phyloP scores from a whole-genome alignment of 371 early-diverging fungal genomes.

The Mortierella sp. region DNA sequence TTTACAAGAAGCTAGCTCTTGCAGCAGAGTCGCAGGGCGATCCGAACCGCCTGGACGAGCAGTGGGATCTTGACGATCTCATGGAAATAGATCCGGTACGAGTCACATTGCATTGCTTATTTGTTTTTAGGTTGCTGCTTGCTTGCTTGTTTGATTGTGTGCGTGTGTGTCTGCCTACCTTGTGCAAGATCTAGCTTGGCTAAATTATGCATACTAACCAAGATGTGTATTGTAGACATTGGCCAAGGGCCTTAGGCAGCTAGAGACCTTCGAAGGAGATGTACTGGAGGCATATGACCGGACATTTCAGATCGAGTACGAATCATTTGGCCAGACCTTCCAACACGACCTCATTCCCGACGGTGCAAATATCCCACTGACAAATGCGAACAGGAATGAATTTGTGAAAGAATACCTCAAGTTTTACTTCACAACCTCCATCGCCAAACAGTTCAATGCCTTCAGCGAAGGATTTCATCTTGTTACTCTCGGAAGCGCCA shows the following conservation, averaged over 20 bases:
- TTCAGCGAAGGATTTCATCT: constrained; percentile 93
- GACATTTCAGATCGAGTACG: constrained; percentile 84
- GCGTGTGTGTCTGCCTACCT: not conserved
- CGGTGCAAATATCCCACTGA: constrained; percentile 81
- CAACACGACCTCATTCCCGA: constrained; percentile 77
- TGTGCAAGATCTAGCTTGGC: not conserved
- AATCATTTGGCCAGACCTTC: constrained; percentile 78
- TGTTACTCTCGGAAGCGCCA: constrained; percentile 88
- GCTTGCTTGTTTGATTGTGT: not conserved
- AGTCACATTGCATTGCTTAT: not conserved
- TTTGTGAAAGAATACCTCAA: constrained; percentile 82
- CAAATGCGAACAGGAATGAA: constrained; percentile 76
- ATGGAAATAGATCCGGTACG: constrained; percentile 70
- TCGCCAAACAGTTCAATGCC: constrained; percentile 86
- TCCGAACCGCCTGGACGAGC: constrained; percentile 60
- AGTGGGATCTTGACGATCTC: constrained; percentile 73
- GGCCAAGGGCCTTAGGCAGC: constrained; percentile 83
- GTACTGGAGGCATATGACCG: constrained; percentile 88
- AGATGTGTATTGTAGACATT: constrained; percentile 65
- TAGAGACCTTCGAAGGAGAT: constrained; percentile 80
- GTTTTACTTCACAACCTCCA: constrained; percentile 72
- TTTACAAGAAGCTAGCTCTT: constrained; percentile 89
- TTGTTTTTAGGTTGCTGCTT: not conserved
- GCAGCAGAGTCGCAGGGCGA: constrained; percentile 38
- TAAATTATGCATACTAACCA: not conserved